Base-by-base conservation (phyloP, 441 rosid species). In the Cnidoscolus chayamansa region DNA sequence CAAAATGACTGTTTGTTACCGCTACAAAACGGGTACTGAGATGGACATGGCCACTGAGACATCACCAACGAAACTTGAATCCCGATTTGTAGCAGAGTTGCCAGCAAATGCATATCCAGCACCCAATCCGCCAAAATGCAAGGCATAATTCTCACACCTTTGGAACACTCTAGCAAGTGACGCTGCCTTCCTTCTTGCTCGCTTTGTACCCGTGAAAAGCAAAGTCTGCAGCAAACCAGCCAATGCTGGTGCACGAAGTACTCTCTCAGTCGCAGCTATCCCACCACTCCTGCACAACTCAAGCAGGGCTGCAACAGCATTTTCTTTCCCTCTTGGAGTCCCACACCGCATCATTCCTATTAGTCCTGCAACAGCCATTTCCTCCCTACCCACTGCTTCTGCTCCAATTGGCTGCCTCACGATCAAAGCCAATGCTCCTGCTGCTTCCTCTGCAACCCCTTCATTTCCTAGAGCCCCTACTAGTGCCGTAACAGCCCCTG, bases 171-270 rank as follows among this genome's bases (percentile, higher is more conserved):
- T 81, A 37, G 92, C 98, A 71, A 92, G 97, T 7, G 99, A 92
- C 58, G 95, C 95, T 0, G 98, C 97, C 77, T 94, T 94, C 70
- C 99, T 82, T 79, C 97, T 87, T 1, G 99, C 99, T 15, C 99
- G 79, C 77, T 91, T 94, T 51, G 99, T 91, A 60, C 99, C 97
- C 0, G 96, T 92, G 75, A 92, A 92, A 69, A 94, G 78, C 30
- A 94, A 84, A 11, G 86, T 76, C 63, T 88, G 96, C 11, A 94
- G 88, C 84, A 94, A 78, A 50, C 97, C 87, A 0, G 81, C 91
- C 78, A 94, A 83, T n/a, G 99, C 86, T 0, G 98, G 98, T 11
- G 92, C 91, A 74, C 84, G 83, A 19, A 92, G 77, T 65, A 91
- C 93, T 76, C 82, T 91, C 79, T 89, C 94, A 0, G 90, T 83